Evolutionary conservation across 495 filamentous ascomycete species (phyloP), one percentile per base, ranked within the genome.

Genomic region (Staphylotrichum tortipilum): DNA sequence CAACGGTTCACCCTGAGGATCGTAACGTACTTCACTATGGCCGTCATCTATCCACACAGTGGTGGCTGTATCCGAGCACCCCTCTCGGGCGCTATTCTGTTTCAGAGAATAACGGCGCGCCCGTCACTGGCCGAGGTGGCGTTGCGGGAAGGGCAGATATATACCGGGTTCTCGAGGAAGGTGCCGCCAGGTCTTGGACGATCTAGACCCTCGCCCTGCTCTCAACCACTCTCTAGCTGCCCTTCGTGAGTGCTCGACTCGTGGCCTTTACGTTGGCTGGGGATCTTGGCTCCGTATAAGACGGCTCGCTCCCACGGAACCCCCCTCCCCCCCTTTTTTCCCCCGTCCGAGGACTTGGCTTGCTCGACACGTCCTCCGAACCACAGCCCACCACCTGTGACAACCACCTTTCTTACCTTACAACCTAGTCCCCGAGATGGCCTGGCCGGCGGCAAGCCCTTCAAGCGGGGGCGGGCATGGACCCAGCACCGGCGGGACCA

Each of bases 1-100:
- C 59, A 60, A 60, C 50, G 42, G 46, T 56, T 58, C 54, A 57
- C 63, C 54, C 50, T 54, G 46, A 22, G 47, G 34, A 33, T 50
- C 47, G 47, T 41, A 54, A n/a, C 39, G 22, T 23, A 36, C 33
- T 33, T 28, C 54, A 46, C 29, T 47, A 52, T 51, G 35, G 26
- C 15, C 29, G 44, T 64, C 47, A 52, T 54, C 51, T 49, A 53
- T 34, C 38, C 28, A 28, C 47, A 53, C n/a, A 23, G 39, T 30
- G 42, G 52, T 56, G 47, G n/a, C 28, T 7, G 11, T 18, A 28
- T 14, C 22, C 40, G 31, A 44, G n/a, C n/a, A 31, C 51, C 58
- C 61, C 61, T 46, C 56, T 43, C 36, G 45, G 36, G 6, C n/a
- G n/a, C 21, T 22, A 22, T 44, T 15, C 42, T 35, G 57, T 53